Conservation (phyloP, 345 rosid species). For the Populus deltoides region DNA sequence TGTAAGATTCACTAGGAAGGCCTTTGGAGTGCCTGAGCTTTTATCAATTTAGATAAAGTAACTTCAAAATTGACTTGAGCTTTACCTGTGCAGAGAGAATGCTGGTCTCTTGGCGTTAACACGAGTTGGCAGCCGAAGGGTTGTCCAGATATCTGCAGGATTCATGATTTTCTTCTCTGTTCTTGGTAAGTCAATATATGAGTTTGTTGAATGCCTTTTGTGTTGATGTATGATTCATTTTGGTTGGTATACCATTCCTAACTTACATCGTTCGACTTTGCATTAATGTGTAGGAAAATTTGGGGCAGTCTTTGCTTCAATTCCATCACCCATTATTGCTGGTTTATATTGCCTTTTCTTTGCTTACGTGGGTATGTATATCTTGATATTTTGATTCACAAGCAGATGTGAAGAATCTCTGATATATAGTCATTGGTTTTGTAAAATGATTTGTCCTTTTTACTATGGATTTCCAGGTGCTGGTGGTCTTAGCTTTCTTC, state of each 20-base stretch:
- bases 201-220: constrained; percentile 1
- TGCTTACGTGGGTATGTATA: constrained; percentile 78
- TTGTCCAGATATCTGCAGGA: constrained; percentile 93
- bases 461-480: constrained; percentile 46
- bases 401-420: neutral
- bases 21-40: neutral
- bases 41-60: neutral
- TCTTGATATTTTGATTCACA: neutral
- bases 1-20: constrained; percentile 52
- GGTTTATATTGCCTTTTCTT: constrained; percentile 86
- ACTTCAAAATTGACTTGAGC: constrained; percentile 10
- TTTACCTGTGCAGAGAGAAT: constrained; percentile 63
- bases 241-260: constrained; percentile 10
- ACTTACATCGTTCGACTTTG: neutral
- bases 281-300: constrained; percentile 66
- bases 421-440: neutral
- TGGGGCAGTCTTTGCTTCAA: constrained; percentile 91
- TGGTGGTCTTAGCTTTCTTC: constrained; percentile 87
- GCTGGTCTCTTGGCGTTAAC: constrained; percentile 90
- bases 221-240: neutral
- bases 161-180: constrained; percentile 97
- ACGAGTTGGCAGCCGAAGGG: constrained; percentile 87
- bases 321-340: constrained; percentile 76
- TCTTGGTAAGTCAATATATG: constrained; percentile 53
- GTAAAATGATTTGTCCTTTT: neutral